Evolutionary conservation across 179 eudicot genomes (phyloP).

Genomic region (Drosera spatulata): DNA sequence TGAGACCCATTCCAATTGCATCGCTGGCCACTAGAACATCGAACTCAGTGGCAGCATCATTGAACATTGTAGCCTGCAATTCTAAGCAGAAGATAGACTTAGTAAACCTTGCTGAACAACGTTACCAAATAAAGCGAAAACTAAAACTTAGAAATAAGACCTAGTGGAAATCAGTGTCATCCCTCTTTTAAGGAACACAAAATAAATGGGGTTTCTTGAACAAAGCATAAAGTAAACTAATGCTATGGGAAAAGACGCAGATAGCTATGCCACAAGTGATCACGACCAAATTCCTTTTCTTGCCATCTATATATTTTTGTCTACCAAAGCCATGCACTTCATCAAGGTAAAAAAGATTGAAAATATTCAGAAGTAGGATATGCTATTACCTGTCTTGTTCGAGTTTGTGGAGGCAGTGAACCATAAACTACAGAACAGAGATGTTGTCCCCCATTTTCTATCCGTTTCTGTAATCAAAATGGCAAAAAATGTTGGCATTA

Average conservation of each 20-base stretch:
- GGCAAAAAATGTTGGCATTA: too few relatives aligned
- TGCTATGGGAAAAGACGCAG: too few relatives aligned
- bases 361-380: background rate
- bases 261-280: too few relatives aligned
- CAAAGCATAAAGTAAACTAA: too few relatives aligned
- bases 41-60: constrained; percentile 80
- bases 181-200: too few relatives aligned
- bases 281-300: too few relatives aligned
- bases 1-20: constrained; percentile 99
- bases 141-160: background rate
- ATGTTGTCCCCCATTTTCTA: constrained; percentile 64
- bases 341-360: background rate
- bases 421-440: constrained; percentile 99
- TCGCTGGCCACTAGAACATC: constrained; percentile 99
- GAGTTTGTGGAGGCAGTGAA: constrained; percentile 93
- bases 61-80: constrained; percentile 96
- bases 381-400: constrained; percentile 73
- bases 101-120: background rate
- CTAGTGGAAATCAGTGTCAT: background rate
- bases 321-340: too few relatives aligned
- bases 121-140: background rate
- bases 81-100: constrained; percentile 19
- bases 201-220: too few relatives aligned
- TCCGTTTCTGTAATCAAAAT: constrained; percentile 36
- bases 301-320: too few relatives aligned